Evolutionary conservation across 768 basidiomycete genomes (phyloP).

Genomic region (Boletus subcaerulescens): DNA sequence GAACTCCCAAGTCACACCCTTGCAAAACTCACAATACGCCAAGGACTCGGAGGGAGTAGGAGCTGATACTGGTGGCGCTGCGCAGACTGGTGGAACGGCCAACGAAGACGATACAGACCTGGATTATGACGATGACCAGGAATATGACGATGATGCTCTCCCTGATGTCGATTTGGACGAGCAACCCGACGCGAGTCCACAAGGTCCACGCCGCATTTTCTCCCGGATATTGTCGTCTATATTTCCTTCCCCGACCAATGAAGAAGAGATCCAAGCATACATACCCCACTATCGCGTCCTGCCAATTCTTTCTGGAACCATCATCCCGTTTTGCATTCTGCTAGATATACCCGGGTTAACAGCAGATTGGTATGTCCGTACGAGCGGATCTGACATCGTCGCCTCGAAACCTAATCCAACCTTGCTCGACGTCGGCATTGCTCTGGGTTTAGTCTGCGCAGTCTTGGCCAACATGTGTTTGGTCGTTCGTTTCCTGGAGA

Average conservation of each 20-base stretch:
- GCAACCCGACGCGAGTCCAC: neutral
- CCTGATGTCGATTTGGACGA: neutral
- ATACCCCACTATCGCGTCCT: conserved; percentile 59
- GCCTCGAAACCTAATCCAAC: conserved; percentile 52
- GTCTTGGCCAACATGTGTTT: conserved; percentile 67
- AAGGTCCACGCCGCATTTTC: neutral
- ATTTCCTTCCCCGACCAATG: conserved; percentile 18
- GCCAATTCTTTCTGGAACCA: conserved; percentile 64
- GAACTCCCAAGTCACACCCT: neutral
- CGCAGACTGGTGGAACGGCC: neutral
- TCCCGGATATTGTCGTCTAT: conserved; percentile 8
- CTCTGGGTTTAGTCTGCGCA: conserved; percentile 64
- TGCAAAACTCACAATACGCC: neutral
- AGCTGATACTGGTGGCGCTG: neutral
- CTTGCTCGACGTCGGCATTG: conserved; percentile 59
- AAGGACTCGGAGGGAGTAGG: neutral
- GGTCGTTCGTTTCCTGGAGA: conserved; percentile 71
- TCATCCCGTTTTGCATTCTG: conserved; percentile 77
- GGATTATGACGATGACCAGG: conserved; percentile 12
- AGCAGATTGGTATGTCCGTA: conserved; percentile 69
- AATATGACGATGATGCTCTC: neutral
- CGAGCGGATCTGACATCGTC: conserved; percentile 36
- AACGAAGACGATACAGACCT: neutral
- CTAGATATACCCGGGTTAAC: conserved; percentile 80
- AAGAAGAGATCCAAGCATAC: conserved; percentile 32